A percentile compares a stretch with the other conserved stretches of the same genome.
Conservation (phyloP, 805 yeast genomes). For the Candida ascalaphidarum region DNA sequence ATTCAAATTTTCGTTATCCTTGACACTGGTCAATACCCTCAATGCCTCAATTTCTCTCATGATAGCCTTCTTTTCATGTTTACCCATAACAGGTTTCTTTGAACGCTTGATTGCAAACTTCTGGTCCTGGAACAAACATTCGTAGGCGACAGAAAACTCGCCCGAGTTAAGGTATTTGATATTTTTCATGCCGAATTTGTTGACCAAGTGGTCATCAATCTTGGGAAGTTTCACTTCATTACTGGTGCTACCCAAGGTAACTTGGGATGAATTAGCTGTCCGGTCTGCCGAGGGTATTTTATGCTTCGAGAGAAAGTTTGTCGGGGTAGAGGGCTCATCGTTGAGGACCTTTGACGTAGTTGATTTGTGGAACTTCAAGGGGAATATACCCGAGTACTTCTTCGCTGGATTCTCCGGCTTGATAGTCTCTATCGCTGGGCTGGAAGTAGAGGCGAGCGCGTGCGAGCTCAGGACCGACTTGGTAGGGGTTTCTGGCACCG, state of each 20-base stretch:
- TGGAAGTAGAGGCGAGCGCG: conserved; percentile 19
- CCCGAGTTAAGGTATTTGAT: conserved; percentile 75
- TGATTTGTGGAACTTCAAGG: no score
- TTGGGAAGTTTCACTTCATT: neutral
- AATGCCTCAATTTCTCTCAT: conserved; percentile 74
- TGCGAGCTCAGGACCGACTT: conserved; percentile 21
- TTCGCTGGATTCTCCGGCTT: no score
- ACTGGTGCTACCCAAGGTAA: no score
- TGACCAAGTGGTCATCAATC: conserved; percentile 37
- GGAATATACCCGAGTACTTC: no score
- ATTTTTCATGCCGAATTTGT: conserved; percentile 44
- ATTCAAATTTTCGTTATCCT: conserved; percentile 23
- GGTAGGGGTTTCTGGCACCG: conserved; percentile 32
- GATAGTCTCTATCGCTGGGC: no score
- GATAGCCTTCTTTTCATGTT: conserved; percentile 50
- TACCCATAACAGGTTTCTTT: conserved; percentile 47
- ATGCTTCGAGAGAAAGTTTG: conserved; percentile 4
- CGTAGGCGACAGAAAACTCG: conserved; percentile 83
- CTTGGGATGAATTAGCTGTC: no score
- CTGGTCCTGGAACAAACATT: conserved; percentile 58
- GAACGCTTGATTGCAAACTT: conserved; percentile 86
- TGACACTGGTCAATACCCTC: conserved; percentile 30
- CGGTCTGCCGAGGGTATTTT: no score
- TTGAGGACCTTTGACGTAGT: no score
- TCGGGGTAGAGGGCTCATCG: conserved; percentile 8